Base-by-base conservation (phyloP, 306 rosid species). In the Sicyos edulis region DNA sequence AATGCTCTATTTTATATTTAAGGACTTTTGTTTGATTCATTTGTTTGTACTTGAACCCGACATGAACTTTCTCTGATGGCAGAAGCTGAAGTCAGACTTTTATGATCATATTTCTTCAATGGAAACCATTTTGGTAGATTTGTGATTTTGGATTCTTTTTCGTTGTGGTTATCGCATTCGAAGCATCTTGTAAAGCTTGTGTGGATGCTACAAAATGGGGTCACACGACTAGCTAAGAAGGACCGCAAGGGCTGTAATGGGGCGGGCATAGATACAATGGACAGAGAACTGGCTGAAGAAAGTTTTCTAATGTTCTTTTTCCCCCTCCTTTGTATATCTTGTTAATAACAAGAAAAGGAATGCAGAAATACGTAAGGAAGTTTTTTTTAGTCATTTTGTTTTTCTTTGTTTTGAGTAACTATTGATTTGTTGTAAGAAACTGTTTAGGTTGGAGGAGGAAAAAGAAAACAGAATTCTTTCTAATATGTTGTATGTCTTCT, bases 131-230 rank as follows among this genome's bases (percentile, higher is more conserved):
- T 68, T 74, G 86, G 80, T 67, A 67, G 78, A 65, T 66, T 80
- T 82, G 78, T 72, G 76, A 67, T 65, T 63, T 78, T 70, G 76
- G 70, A 73, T 69, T 37, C 75, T 67, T 69, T 82, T 68, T 80
- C 68, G 77, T 60, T 64, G 63, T 68, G 80, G 80, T 63, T 40
- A 72, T 74, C 71, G 65, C 74, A 45, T 72, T 47, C 42, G 84
- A 84, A 73, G 86, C 83, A 83, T 83, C 79, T 79, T 86, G 85
- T 86, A 83, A 83, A 83, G 80, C 80, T 42, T 71, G 79, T 72
- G 82, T 77, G 61, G 78, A 78, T 79, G 82, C 83, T 79, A 78
- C 74, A 47, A 53, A 26, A 42, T 69, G 64, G 24, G 71, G 76
- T 79, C 69, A 74, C 68, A 65, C 58, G 20, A 61, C 57, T 79